Percentiles rank a stretch among this genome's conserved stretches.
Conservation (phyloP, 2,329 filamentous ascomycete genomes). For the Pseudocercospora cruenta region DNA sequence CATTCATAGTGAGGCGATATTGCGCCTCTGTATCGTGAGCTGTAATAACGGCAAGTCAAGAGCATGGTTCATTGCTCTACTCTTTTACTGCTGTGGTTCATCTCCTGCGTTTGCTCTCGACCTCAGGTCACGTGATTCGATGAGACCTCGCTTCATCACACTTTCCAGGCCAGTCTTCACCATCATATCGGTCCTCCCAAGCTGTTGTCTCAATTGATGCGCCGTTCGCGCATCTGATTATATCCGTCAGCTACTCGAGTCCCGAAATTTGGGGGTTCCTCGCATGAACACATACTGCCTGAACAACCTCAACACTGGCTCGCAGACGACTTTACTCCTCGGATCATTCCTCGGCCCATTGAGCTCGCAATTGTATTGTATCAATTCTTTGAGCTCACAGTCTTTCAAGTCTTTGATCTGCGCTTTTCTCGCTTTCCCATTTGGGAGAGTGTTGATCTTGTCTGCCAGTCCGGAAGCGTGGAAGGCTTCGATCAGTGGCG, state of each 20-base stretch:
- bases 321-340: slow-evolving; percentile 53
- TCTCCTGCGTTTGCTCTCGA: not conserved
- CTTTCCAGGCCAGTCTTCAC: slow-evolving; percentile 6
- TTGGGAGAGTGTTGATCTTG: slow-evolving; percentile 56
- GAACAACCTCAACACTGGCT: slow-evolving; percentile 62
- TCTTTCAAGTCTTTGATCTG: slow-evolving; percentile 53
- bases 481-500: slow-evolving; percentile 60
- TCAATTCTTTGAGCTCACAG: slow-evolving; percentile 62
- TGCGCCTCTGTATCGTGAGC: not conserved
- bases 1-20: not conserved
- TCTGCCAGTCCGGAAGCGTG: slow-evolving; percentile 55
- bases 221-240: slow-evolving; percentile 54
- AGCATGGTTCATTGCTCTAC: not conserved
- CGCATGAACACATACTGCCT: slow-evolving; percentile 53
- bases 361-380: slow-evolving; percentile 66
- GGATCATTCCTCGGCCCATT: slow-evolving; percentile 47
- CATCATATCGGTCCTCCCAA: slow-evolving; percentile 55
- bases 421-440: slow-evolving; percentile 57
- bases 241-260: slow-evolving; percentile 17
- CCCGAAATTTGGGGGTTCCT: not conserved
- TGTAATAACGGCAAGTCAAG: not conserved
- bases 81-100: not conserved
- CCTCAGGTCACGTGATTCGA: slow-evolving; percentile 2
- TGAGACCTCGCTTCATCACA: slow-evolving; percentile 10
- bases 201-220: slow-evolving; percentile 65